Conservation (phyloP, 1,284 basidiomycete genomes). For the Ganoderma boninense region DNA sequence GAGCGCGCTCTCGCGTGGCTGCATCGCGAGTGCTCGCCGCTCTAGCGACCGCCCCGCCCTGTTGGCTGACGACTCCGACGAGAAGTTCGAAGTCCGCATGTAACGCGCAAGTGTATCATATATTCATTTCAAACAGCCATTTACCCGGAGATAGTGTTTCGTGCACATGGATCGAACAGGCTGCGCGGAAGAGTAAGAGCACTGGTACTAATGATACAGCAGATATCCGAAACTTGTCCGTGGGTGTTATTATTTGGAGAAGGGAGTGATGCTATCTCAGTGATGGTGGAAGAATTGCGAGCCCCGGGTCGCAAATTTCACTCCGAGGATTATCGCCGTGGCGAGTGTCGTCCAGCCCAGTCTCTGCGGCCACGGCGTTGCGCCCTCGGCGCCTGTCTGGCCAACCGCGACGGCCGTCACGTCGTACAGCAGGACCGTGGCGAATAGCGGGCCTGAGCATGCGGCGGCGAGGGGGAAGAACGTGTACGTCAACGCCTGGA, state of each 20-base stretch:
- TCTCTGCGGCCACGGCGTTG: slow-evolving; percentile 35
- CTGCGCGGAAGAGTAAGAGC: no score
- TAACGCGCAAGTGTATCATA: slow-evolving; percentile 7
- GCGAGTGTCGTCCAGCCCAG: slow-evolving; percentile 39
- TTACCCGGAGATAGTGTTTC: neutral
- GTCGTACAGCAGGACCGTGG: slow-evolving; percentile 41
- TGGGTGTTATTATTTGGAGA: no score
- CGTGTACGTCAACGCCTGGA: slow-evolving; percentile 35
- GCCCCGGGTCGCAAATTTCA: slow-evolving; percentile 27
- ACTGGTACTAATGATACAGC: neutral
- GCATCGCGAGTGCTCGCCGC: slow-evolving; percentile 68
- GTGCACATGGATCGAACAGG: neutral
- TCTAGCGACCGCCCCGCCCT: slow-evolving; percentile 39
- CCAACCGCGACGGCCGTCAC: slow-evolving; percentile 39
- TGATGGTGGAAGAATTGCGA: slow-evolving; percentile 10
- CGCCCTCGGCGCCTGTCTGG: slow-evolving; percentile 34
- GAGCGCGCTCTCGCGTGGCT: slow-evolving; percentile 82
- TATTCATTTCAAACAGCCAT: neutral
- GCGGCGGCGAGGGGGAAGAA: slow-evolving; percentile 38
- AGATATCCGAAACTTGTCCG: neutral
- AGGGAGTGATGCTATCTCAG: neutral
- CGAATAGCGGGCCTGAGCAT: slow-evolving; percentile 39
- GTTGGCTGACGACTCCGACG: neutral
- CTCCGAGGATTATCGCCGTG: slow-evolving; percentile 30
- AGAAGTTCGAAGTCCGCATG: neutral